Conservation (phyloP, 2,329 filamentous ascomycete species). For the Fusarium guadeloupense region DNA sequence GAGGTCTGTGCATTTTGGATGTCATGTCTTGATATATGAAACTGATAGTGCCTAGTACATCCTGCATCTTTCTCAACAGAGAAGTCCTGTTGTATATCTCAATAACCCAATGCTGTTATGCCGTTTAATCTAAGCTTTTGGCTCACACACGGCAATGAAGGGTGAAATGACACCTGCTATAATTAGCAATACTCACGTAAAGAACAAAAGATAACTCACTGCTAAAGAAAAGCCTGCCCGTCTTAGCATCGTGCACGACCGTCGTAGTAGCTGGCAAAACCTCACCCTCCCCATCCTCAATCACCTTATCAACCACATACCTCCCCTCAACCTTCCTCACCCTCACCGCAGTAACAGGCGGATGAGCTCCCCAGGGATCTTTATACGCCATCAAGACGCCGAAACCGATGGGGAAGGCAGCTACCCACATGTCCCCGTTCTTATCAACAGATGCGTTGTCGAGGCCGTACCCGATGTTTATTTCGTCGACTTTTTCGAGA, state of each 20-base stretch:
- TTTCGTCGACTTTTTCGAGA: constrained; percentile 18
- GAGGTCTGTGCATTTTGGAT: too few species aligned
- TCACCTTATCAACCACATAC: constrained; percentile 34
- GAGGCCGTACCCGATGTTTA: constrained; percentile 16
- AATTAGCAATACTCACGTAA: not conserved
- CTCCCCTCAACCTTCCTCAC: not conserved
- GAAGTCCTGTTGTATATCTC: too few species aligned
- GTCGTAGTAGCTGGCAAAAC: constrained; percentile 35
- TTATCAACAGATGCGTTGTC: constrained; percentile 39
- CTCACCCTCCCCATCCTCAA: constrained; percentile 35
- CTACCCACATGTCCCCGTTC: constrained; percentile 32
- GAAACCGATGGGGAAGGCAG: constrained; percentile 26
- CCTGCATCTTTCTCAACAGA: too few species aligned
- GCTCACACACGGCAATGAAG: constrained; percentile 37
- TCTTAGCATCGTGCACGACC: constrained; percentile 38
- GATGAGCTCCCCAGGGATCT: constrained; percentile 18
- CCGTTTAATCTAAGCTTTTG: constrained; percentile 10
- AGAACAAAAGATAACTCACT: constrained; percentile 12
- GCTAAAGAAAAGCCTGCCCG: constrained; percentile 36
- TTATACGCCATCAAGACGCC: constrained; percentile 21
- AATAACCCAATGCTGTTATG: too few species aligned
- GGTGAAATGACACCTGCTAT: constrained; percentile 37
- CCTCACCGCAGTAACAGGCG: constrained; percentile 19
- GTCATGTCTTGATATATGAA: too few species aligned
- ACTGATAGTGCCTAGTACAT: too few species aligned